These are phyloP conservation scores for Colletotrichum navitas DNA, from an alignment of 2,329 filamentous ascomycete genomes.

Conservation along the genomic window DNA sequence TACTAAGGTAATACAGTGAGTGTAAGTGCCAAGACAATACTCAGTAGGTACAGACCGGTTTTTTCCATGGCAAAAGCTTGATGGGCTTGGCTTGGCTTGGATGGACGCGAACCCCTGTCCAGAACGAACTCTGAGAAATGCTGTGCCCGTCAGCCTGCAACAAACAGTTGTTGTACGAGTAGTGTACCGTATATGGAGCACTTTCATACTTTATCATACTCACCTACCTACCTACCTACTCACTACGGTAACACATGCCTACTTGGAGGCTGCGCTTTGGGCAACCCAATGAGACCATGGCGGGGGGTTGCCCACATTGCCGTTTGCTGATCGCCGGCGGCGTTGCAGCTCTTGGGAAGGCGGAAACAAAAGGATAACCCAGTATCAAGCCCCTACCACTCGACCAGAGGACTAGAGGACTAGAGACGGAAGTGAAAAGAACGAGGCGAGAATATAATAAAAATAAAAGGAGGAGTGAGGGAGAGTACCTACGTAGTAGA, in stretches of 20 bases:
- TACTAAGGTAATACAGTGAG: too few species aligned
- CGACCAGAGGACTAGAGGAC: too few species aligned
- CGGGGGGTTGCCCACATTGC: neutral
- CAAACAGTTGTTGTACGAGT: neutral
- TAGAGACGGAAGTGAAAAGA: too few species aligned
- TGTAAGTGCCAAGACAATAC: neutral
- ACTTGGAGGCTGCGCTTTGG: neutral
- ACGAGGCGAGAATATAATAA: neutral
- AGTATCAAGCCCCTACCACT: neutral
- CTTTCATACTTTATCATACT: neutral
- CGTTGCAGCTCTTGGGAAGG: neutral
- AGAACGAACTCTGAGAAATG: constrained; percentile 21
- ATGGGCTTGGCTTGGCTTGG: neutral
- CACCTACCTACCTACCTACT: too few species aligned
- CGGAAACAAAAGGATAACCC: neutral
- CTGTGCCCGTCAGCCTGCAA: neutral
- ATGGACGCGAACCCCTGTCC: constrained; percentile 15
- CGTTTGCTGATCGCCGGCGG: neutral
- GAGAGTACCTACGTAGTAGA: neutral
- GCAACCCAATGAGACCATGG: neutral
- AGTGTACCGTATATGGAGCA: neutral
- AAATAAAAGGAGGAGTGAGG: neutral
- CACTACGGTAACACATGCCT: too few species aligned
- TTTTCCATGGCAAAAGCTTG: constrained; percentile 42
- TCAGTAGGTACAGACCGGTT: constrained; percentile 5